Percentiles rank a stretch among this genome's conserved stretches.
These are phyloP conservation scores for Phylloporus scabripes DNA, from an alignment of 768 basidiomycete species.

Conservation along the genomic window DNA sequence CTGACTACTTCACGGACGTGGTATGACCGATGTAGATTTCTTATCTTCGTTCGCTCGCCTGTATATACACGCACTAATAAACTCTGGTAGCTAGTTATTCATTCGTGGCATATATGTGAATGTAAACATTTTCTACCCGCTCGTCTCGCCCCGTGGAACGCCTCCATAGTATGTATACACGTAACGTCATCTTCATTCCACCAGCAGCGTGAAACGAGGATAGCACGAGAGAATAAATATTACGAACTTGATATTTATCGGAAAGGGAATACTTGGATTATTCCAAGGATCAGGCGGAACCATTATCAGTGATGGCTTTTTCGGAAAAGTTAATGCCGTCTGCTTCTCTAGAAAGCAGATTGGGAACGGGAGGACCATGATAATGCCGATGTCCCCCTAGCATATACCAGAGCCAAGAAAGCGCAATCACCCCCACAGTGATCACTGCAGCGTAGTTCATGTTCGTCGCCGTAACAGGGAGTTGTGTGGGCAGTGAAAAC, in stretches of 20 bases:
- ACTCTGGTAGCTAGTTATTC: neutral
- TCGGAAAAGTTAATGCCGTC: neutral
- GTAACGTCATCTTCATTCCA: too few relatives aligned
- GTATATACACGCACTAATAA: neutral
- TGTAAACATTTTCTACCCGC: neutral
- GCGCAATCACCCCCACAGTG: conserved; percentile 16
- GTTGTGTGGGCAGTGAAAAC: conserved; percentile 45
- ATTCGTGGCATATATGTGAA: neutral
- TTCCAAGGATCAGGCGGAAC: neutral
- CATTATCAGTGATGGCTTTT: neutral
- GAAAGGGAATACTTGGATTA: neutral
- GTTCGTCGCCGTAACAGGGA: conserved; percentile 43
- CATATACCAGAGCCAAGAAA: conserved; percentile 47
- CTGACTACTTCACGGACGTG: conserved; percentile 44
- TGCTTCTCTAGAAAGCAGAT: conserved; percentile 27
- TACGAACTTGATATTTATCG: neutral
- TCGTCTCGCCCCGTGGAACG: too few relatives aligned
- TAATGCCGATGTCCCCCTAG: conserved; percentile 50
- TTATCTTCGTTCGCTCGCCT: neutral
- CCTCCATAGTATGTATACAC: too few relatives aligned
- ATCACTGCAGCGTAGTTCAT: conserved; percentile 50
- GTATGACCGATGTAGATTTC: conserved; percentile 11
- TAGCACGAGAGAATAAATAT: too few relatives aligned
- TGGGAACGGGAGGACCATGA: conserved; percentile 57
- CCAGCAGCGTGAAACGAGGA: neutral